Evolutionary conservation across 306 rosid species (phyloP), one percentile per base, ranked within the genome.

Genomic region (Fragaria nilgerrensis): DNA sequence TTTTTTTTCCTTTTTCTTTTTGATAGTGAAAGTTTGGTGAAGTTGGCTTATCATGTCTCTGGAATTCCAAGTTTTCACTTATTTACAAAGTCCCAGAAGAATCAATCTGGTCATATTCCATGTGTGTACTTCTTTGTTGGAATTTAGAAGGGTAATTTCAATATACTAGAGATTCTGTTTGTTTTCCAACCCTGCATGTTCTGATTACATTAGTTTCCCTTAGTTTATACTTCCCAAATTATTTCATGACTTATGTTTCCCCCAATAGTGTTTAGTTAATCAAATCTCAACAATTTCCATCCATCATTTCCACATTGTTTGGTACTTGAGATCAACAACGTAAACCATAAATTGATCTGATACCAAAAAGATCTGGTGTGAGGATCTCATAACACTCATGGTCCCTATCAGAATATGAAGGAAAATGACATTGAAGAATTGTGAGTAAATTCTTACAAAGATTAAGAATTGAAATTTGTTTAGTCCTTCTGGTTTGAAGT

Each of bases 161-260:
- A 8, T 27, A 63, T 63, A 29, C 43, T 16, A 61, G 17, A 59
- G 36, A 25, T 23, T 59, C 19, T 41, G 41, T 27, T 27, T 29
- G 70, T 36, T 36, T 17, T 65, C 70, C 70, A 65, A 65, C 1
- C 68, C 41, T 32, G 68, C 68, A 63, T 16, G 68, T 63, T 63
- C 68, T 65, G 47, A 36, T 64, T 15, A 34, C 47, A 17, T 36
- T 65, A 36, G 20, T 49, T 16, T 16, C 55, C 20, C n/a, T 15
- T 49, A 49, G 6, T 36, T 65, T 64, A 7, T 16, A 17, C 15
- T 64, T 34, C 6, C 45, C 45, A 16, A 13, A 64, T 64, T 34
- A 34, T 16, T 9, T 16, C 6, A 2, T 32, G 43, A 15, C 3
- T 2, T 64, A 2, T 34, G 36, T 15, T 11, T 32, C 16, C 32